Evolutionary conservation across 2,329 filamentous ascomycete genomes (phyloP).

Genomic region (Fusarium paranaense): DNA sequence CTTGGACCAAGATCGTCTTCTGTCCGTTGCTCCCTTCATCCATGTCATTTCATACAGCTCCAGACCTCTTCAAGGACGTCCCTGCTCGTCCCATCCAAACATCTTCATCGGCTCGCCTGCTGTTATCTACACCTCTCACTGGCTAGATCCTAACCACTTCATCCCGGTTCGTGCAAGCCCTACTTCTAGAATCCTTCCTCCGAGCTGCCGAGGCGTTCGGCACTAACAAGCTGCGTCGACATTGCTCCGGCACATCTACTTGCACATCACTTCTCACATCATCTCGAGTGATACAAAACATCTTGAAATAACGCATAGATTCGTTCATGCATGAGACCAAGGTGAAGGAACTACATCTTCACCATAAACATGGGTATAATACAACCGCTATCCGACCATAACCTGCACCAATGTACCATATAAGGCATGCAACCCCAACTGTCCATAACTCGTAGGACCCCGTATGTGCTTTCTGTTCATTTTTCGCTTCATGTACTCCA

Average conservation of each 20-base stretch:
- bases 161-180: constrained; percentile 20
- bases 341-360: constrained; percentile 36
- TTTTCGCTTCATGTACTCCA: constrained; percentile 19
- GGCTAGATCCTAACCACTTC: constrained; percentile 12
- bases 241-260: not conserved
- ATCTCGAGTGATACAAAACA: constrained; percentile 8
- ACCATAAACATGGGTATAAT: constrained; percentile 46
- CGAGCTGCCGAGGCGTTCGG: constrained; percentile 1
- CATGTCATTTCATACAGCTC: constrained; percentile 3
- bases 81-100: constrained; percentile 14
- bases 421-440: constrained; percentile 30
- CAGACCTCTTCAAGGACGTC: constrained; percentile 5
- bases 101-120: constrained; percentile 3
- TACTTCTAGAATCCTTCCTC: constrained; percentile 35
- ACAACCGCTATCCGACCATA: constrained; percentile 44
- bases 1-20: not conserved
- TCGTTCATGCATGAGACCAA: constrained; percentile 40
- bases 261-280: constrained; percentile 11
- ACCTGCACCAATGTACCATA: constrained; percentile 35
- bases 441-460: constrained; percentile 13
- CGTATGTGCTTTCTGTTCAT: constrained; percentile 17
- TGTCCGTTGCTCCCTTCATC: not conserved
- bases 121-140: constrained; percentile 23
- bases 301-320: constrained; percentile 40
- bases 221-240: not conserved